Evolutionary conservation across 2,329 filamentous ascomycete genomes (phyloP).

Genomic region (Macroventuria anomochaeta): DNA sequence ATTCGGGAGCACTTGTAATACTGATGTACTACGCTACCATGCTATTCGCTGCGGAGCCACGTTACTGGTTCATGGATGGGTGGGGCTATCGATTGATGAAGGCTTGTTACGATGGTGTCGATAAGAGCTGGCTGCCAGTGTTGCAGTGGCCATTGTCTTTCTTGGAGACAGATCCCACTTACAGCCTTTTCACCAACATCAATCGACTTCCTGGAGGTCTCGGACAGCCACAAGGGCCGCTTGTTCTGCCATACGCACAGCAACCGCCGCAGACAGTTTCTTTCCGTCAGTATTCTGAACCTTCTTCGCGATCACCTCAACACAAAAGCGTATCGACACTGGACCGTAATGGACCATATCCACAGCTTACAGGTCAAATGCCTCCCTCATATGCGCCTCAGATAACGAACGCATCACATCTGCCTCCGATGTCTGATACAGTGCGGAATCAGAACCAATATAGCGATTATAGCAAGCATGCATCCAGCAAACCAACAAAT

Average conservation of each 20-base stretch:
- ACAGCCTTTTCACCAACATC: conserved; percentile 6
- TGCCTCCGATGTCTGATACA: conserved; percentile 8
- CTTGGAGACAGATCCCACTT: conserved; percentile 17
- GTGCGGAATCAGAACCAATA: not conserved
- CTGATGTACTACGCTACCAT: conserved; percentile 50
- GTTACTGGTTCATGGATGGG: conserved; percentile 51
- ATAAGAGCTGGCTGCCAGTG: conserved; percentile 33
- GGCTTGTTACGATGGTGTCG: conserved; percentile 29
- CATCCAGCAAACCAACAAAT: not conserved
- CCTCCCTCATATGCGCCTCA: conserved; percentile 7
- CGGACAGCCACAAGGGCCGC: not conserved
- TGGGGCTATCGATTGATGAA: conserved; percentile 41
- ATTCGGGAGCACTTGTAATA: conserved; percentile 47
- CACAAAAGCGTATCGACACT: not conserved
- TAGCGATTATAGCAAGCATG: not conserved
- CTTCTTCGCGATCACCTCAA: not conserved
- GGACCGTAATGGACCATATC: not conserved
- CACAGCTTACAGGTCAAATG: conserved; percentile 5
- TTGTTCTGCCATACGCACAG: conserved; percentile 3
- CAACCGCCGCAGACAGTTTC: conserved; percentile 9
- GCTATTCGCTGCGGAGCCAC: conserved; percentile 42
- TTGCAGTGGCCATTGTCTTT: conserved; percentile 39
- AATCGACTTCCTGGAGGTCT: not conserved
- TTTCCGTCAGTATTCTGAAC: conserved; percentile 3
- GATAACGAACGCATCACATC: not conserved